Base-by-base conservation (phyloP, 1,284 basidiomycete genomes). In the Cryptococcus wingfieldii region DNA sequence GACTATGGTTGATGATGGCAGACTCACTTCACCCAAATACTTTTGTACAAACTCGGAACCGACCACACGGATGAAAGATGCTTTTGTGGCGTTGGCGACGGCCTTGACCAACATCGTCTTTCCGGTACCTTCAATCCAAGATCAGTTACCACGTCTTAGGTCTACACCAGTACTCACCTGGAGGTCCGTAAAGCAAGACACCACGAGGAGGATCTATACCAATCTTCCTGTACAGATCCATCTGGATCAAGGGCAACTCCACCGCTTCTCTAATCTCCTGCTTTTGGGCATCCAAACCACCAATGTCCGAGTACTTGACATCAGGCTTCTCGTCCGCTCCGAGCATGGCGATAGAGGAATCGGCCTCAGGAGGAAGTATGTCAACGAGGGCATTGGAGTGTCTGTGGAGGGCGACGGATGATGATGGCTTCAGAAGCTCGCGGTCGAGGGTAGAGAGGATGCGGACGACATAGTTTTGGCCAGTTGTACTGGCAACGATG, bases 41-140 rank as follows among this genome's bases (percentile, higher is more conserved):
- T 99, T 99, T 79, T 98, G 95, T 19, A 98, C 95, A 71, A 98
- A 98, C 78, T 98, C 95, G 66, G 90, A 94, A 23, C 96, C 96
- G 28, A 97, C 94, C 5, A 98, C 96, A 51, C 96, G 90, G 68
- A 98, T 98, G 80, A 98, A 98, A 19, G 91, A 83, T 10, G 95
- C 95, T 0, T 93, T 95, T 18, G 95, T 98, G 67, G 98, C 92
- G 71, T 96, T 89, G 39, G 95, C 95, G 23, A 98, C 95, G 14
- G 95, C 95, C 77, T 98, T 98, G 58, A 98, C 95, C 59, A 98
- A 81, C 95, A 98, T 98, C 1, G 96, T 99, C 79, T 99, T 99
- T 43, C 95, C 95, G 5, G 95, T 98, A 63, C 94, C 94, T 94
- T 59, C 9, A 41, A 3, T n/a, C 7, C 51, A 69, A 61, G 49